Conservation (phyloP, 164 flowering plant genomes). For the Cinnamomum micranthum region DNA sequence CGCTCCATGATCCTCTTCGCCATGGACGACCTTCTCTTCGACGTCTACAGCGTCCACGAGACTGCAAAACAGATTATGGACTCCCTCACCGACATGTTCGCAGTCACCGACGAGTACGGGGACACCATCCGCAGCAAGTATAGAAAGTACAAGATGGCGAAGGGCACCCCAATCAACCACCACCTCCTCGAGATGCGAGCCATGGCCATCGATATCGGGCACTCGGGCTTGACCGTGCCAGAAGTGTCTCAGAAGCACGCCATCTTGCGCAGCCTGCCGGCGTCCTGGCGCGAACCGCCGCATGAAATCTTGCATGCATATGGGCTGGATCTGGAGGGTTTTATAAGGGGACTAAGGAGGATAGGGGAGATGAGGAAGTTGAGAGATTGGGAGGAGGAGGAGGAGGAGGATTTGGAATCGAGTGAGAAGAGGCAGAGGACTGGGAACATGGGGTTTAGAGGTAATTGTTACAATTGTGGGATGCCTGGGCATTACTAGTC, state of each 20-base stretch:
- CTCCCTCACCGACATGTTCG: background rate
- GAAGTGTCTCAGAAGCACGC: background rate
- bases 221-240: background rate
- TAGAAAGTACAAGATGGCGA: slow-evolving; percentile 7
- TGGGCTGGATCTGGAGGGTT: background rate
- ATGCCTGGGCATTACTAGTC: background rate
- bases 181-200: background rate
- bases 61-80: slow-evolving; percentile 11
- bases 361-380: background rate
- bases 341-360: background rate
- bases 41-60: background rate
- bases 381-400: background rate
- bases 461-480: slow-evolving; percentile 1
- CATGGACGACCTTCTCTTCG: slow-evolving; percentile 8
- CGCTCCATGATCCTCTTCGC: slow-evolving; percentile 6
- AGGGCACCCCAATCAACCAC: background rate
- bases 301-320: background rate
- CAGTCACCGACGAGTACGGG: background rate
- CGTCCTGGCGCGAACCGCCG: background rate
- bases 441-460: background rate
- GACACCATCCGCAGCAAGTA: background rate
- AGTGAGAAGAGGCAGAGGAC: slow-evolving; percentile 2
- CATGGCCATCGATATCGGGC: background rate
- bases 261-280: slow-evolving; percentile 5
- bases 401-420: background rate